A percentile compares a stretch with the other conserved stretches of the same genome.
phyloP scores from a whole-genome alignment of 306 rosid genomes.

The Datisca glomerata region DNA sequence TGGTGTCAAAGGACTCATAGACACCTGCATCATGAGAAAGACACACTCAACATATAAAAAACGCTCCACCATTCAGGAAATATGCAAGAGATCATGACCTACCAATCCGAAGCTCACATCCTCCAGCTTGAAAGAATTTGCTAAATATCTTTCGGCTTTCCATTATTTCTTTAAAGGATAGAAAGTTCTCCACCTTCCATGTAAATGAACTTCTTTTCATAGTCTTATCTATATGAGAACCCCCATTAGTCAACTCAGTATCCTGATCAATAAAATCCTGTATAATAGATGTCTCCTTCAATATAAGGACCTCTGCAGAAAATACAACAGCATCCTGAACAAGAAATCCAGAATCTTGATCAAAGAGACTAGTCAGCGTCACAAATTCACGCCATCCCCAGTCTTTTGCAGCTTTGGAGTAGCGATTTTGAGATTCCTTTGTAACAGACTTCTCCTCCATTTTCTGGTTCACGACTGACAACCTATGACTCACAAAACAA shows the following conservation, averaged over 20 bases:
- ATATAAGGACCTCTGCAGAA: slow-evolving; percentile 96
- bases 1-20: slow-evolving; percentile 95
- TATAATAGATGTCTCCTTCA: slow-evolving; percentile 84
- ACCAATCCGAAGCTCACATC: slow-evolving; percentile 99
- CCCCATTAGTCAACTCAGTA: slow-evolving; percentile 30
- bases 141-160: slow-evolving; percentile 97
- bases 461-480: slow-evolving; percentile 91
- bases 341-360: slow-evolving; percentile 99
- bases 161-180: slow-evolving; percentile 95
- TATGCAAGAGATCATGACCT: slow-evolving; percentile 24
- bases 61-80: slow-evolving; percentile 15
- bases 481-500: slow-evolving; percentile 96
- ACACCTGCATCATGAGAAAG: slow-evolving; percentile 50
- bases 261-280: slow-evolving; percentile 72
- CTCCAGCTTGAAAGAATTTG: slow-evolving; percentile 99
- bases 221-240: slow-evolving; percentile 36
- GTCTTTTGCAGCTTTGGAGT: slow-evolving; percentile 99
- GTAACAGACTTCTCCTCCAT: slow-evolving; percentile 92
- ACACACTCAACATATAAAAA: slow-evolving; percentile 12
- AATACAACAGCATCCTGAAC: slow-evolving; percentile 89
- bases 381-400: slow-evolving; percentile 99
- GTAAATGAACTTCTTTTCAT: slow-evolving; percentile 77
- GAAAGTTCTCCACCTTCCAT: slow-evolving; percentile 99
- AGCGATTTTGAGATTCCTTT: slow-evolving; percentile 98
- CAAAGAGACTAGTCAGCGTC: slow-evolving; percentile 96